Conservation (phyloP, 768 basidiomycete genomes). For the Serendipita sp. region DNA sequence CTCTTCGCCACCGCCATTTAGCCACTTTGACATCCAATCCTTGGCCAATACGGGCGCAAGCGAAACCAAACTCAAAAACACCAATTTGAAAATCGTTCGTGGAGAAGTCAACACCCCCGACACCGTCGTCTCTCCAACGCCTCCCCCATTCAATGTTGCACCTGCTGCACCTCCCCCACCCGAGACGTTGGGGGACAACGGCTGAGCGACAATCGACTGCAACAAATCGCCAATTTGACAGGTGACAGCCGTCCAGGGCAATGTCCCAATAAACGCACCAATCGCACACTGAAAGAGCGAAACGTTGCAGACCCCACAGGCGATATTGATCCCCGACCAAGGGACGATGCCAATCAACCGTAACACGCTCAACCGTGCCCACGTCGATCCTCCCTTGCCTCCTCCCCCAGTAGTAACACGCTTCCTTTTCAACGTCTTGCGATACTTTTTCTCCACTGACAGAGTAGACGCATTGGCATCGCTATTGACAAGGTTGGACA, state of each 20-base stretch:
- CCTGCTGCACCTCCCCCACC: neutral
- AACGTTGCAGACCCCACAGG: conserved; percentile 83
- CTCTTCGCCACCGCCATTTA: conserved; percentile 19
- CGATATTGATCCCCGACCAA: conserved; percentile 95
- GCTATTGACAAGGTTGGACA: too few relatives aligned
- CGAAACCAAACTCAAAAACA: conserved; percentile 66
- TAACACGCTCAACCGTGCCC: conserved; percentile 77
- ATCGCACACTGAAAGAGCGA: conserved; percentile 55
- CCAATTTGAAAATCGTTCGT: conserved; percentile 65
- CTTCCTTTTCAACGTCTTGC: too few relatives aligned
- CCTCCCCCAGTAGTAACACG: too few relatives aligned
- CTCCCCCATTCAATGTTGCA: too few relatives aligned
- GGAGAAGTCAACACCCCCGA: conserved; percentile 64
- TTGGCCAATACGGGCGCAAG: conserved; percentile 74
- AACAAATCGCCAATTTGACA: conserved; percentile 84
- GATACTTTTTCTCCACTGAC: too few relatives aligned
- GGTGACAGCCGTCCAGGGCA: conserved; percentile 86
- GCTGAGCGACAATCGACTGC: conserved; percentile 57
- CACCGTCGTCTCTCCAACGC: too few relatives aligned
- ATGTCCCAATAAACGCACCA: conserved; percentile 65
- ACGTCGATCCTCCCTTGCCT: conserved; percentile 25
- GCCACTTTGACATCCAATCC: conserved; percentile 43
- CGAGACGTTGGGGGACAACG: conserved; percentile 25
- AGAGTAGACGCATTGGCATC: too few relatives aligned
- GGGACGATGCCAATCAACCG: conserved; percentile 86